Evolutionary conservation across 169 alveolate genomes (phyloP).

Genomic region (Plasmodium chabaudi): DNA sequence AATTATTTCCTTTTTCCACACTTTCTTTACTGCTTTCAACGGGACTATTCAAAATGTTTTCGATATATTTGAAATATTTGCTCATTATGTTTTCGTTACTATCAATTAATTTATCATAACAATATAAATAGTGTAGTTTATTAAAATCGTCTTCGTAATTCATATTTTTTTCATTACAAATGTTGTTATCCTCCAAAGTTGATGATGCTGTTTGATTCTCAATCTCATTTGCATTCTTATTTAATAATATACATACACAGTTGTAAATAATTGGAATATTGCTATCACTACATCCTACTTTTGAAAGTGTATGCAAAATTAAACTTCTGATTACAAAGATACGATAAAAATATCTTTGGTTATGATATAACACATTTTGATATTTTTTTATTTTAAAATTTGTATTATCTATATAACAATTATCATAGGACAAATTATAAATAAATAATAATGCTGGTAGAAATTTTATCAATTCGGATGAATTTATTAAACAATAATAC

Average conservation of each 20-base stretch:
- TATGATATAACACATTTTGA: neutral
- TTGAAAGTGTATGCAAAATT: constrained; percentile 26
- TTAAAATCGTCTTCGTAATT: neutral
- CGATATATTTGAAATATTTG: constrained; percentile 70
- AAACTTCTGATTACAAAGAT: constrained; percentile 51
- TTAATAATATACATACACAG: constrained; percentile 47
- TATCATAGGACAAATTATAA: constrained; percentile 29
- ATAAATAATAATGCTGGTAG: constrained; percentile 60
- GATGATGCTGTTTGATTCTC: neutral
- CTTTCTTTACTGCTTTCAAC: neutral
- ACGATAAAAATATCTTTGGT: neutral
- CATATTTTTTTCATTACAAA: neutral
- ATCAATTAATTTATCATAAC: constrained; percentile 68
- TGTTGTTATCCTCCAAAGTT: neutral
- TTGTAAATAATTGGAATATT: constrained; percentile 70
- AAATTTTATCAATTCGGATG: constrained; percentile 35
- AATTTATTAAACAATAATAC: constrained; percentile 65
- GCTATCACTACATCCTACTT: constrained; percentile 73
- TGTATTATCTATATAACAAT: constrained; percentile 12
- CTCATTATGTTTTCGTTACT: constrained; percentile 69
- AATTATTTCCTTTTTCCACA: neutral
- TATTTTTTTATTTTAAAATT: constrained; percentile 1
- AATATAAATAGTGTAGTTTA: constrained; percentile 36
- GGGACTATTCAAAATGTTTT: neutral
- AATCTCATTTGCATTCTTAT: neutral